A percentile compares a stretch with the other conserved stretches of the same genome.
These are phyloP conservation scores for Phialophora macrospora DNA, from an alignment of 2,329 filamentous ascomycete species.

Conservation along the genomic window DNA sequence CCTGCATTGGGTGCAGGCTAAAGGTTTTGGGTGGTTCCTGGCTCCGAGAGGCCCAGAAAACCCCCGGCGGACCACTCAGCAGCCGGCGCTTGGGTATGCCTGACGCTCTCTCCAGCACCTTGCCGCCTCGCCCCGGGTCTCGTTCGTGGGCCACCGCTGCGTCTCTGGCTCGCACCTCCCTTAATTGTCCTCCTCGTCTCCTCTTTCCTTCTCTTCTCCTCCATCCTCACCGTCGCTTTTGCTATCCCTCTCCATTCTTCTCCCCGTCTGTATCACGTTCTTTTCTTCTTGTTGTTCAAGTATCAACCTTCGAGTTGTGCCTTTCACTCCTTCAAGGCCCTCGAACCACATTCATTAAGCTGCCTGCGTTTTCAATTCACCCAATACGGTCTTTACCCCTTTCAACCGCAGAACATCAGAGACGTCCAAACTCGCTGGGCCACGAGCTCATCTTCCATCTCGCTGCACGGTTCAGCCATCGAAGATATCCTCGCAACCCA, in stretches of 20 bases:
- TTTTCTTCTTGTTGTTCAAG: constrained; percentile 39
- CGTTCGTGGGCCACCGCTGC: neutral
- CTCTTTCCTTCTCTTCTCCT: constrained; percentile 38
- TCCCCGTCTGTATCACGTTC: constrained; percentile 40
- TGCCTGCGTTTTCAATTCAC: constrained; percentile 24
- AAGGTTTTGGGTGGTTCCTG: constrained; percentile 8
- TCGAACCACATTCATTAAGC: constrained; percentile 47
- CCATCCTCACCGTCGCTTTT: constrained; percentile 41
- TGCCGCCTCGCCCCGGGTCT: constrained; percentile 16
- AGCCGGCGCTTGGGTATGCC: constrained; percentile 9
- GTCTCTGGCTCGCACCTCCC: constrained; percentile 26
- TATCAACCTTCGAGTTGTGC: constrained; percentile 46
- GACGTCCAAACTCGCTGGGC: constrained; percentile 11
- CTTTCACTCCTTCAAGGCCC: constrained; percentile 61
- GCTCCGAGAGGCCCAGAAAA: constrained; percentile 9
- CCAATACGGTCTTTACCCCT: constrained; percentile 35
- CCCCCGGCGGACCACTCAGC: constrained; percentile 11
- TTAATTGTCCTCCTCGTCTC: constrained; percentile 40
- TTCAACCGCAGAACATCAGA: constrained; percentile 12
- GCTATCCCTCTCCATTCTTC: constrained; percentile 38
- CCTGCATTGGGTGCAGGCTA: constrained; percentile 15
- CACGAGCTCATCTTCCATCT: constrained; percentile 23
- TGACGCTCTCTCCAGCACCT: neutral
- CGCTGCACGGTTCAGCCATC: constrained; percentile 33
- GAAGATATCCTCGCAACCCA: constrained; percentile 13